phyloP scores from a whole-genome alignment of 2,329 filamentous ascomycete genomes.

The Aspergillus quadricinctus region DNA sequence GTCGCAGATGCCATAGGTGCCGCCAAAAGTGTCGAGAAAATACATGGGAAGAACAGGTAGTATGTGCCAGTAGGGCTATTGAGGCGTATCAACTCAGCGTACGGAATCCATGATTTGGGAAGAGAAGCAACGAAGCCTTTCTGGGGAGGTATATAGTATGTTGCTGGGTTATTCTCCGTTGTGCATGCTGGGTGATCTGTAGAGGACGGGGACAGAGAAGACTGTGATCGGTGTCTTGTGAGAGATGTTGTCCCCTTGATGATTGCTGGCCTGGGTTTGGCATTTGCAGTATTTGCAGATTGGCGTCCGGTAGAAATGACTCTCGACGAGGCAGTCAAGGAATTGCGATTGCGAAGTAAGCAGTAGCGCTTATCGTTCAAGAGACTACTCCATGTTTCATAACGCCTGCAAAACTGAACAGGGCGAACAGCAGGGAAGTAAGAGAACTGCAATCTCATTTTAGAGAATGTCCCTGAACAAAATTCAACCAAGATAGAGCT shows the following conservation, averaged over 20 bases:
- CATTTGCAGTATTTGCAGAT: not conserved
- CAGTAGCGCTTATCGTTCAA: not conserved
- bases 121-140: slow-evolving; percentile 44
- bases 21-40: slow-evolving; percentile 45
- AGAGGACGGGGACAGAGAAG: not conserved
- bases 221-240: not conserved
- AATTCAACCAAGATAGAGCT: not conserved
- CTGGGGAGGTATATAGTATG: slow-evolving; percentile 43
- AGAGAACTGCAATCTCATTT: not conserved
- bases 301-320: not conserved
- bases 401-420: not conserved
- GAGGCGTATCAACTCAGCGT: slow-evolving; percentile 51
- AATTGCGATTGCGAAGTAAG: not conserved
- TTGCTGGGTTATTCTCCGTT: slow-evolving; percentile 13
- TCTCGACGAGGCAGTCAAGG: not conserved
- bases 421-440: not conserved
- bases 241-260: not conserved
- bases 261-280: not conserved
- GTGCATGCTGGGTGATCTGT: not conserved
- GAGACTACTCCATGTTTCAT: not conserved
- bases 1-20: slow-evolving; percentile 35
- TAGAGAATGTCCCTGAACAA: not conserved
- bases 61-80: slow-evolving; percentile 50
- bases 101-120: slow-evolving; percentile 51
- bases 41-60: slow-evolving; percentile 51